Evolutionary conservation across 192 early-diverging fungal species (phyloP), one percentile per base, ranked within the genome.

Genomic region (Coemansia umbellata): DNA sequence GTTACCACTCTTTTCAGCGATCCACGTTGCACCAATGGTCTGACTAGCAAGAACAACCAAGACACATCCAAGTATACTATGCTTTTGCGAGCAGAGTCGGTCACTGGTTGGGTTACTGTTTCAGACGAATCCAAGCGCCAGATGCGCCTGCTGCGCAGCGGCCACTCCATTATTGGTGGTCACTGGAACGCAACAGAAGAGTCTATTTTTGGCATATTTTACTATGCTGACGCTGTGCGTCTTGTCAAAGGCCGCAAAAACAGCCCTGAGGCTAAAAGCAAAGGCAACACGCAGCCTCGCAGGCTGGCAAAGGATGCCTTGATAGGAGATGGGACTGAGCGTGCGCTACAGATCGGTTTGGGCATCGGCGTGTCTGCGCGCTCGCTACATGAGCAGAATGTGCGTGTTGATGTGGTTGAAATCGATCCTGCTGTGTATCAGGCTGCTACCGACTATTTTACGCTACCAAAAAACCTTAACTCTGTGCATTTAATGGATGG

Each of bases 151-250:
- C 72, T 96, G 74, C 88, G 92, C 53, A 85, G 84, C 59, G 92
- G 93, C 21, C 89, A 96, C 59, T 91, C 91, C 26, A 66, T 96
- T 32, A 80, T 96, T 30, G 94, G 94, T 23, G 92, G 91, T n/a
- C 69, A 82, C 28, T 93, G 84, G 78, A 66, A 73, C 17, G 44
- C 72, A 5, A 82, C 85, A 5, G 59, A 63, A 4, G 88, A 90
- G 43, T 89, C 88, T 1, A 81, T 90, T 9, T 96, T 90, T 80
- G 83, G 81, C 21, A 64, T 80, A 3, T 93, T 95, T 54, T 91
- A 95, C 70, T 87, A 85, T 54, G 74, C 88, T 40, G 88, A 90
- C 59, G 90, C 88, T 76, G 86, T 81, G 39, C 76, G 80, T 14
- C 75, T 81, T 39, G 57, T 82, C 37, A 27, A 55, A 24, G 57